Percentiles rank a stretch among this genome's conserved stretches.
Conservation (phyloP, 2,329 filamentous ascomycete genomes). For the Saccharata proteae region DNA sequence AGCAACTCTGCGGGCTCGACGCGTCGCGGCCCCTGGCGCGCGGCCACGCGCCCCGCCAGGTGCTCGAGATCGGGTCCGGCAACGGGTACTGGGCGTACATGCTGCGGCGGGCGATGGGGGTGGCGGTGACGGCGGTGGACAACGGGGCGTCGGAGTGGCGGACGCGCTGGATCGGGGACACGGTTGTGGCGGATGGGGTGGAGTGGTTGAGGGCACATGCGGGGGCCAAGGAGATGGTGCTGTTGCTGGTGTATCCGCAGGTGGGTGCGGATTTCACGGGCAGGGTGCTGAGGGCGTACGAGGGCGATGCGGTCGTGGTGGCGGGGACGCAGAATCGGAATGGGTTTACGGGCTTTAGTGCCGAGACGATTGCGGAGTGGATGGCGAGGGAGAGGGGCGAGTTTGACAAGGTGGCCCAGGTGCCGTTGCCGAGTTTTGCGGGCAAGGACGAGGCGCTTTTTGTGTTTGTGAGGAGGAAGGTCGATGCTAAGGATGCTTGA, state of each 20-base stretch:
- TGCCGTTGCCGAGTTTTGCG: slow-evolving; percentile 61
- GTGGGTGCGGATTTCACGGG: slow-evolving; percentile 56
- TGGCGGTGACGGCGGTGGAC: slow-evolving; percentile 51
- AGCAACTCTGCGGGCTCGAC: slow-evolving; percentile 32
- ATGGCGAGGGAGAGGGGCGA: slow-evolving; percentile 44
- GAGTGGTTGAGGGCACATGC: slow-evolving; percentile 40
- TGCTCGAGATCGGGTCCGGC: slow-evolving; percentile 58
- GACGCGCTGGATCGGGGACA: slow-evolving; percentile 57
- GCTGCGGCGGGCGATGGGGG: slow-evolving; percentile 49
- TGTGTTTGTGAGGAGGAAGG: slow-evolving; percentile 39
- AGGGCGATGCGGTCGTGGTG: slow-evolving; percentile 53
- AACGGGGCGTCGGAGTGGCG: slow-evolving; percentile 57
- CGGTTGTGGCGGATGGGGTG: slow-evolving; percentile 47
- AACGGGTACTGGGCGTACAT: slow-evolving; percentile 68
- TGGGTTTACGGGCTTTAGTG: slow-evolving; percentile 59
- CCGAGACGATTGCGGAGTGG: slow-evolving; percentile 53
- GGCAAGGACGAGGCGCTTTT: slow-evolving; percentile 67
- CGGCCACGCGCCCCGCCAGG: slow-evolving; percentile 29
- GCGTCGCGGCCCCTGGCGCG: slow-evolving; percentile 18
- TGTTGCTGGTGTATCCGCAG: slow-evolving; percentile 63
- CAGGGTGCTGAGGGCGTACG: slow-evolving; percentile 47
- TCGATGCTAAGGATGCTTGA: too few species aligned
- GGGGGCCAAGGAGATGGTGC: slow-evolving; percentile 43
- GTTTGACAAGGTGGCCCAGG: slow-evolving; percentile 50
- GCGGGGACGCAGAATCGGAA: slow-evolving; percentile 65